Evolutionary conservation across 371 early-diverging fungal genomes (phyloP).

Genomic region (Capniomyces stellatus): DNA sequence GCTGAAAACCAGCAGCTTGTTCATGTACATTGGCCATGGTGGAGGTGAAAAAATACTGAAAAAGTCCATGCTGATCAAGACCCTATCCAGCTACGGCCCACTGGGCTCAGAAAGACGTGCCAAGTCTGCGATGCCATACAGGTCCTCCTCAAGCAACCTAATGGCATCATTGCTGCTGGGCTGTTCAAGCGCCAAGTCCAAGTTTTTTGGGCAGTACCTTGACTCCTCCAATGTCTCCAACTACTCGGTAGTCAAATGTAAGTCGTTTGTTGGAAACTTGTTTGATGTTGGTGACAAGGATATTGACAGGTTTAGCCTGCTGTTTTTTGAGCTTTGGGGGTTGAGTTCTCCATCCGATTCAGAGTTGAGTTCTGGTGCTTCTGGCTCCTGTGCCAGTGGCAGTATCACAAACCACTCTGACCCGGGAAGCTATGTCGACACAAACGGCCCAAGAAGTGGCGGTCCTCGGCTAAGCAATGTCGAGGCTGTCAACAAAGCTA

Average conservation of each 20-base stretch:
- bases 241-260: neutral
- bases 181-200: conserved; percentile 69
- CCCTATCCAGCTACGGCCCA: conserved; percentile 20
- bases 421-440: too few relatives aligned
- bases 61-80: conserved; percentile 44
- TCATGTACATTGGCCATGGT: conserved; percentile 96
- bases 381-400: neutral
- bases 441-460: conserved; percentile 38
- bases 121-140: neutral
- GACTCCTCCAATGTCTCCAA: conserved; percentile 40
- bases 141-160: too few relatives aligned
- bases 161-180: conserved; percentile 57
- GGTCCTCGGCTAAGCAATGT: neutral
- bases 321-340: conserved; percentile 53
- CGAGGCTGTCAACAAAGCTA: conserved; percentile 51
- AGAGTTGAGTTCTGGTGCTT: neutral
- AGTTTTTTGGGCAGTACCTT: conserved; percentile 58
- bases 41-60: conserved; percentile 77
- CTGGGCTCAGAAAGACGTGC: neutral
- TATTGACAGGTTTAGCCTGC: conserved; percentile 71
- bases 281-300: conserved; percentile 99
- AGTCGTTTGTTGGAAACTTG: conserved; percentile 75
- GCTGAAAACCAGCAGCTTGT: conserved; percentile 39
- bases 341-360: conserved; percentile 19
- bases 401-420: neutral